Evolutionary conservation across 495 filamentous ascomycete species (phyloP).

Genomic region (Cladorrhinum samala): DNA sequence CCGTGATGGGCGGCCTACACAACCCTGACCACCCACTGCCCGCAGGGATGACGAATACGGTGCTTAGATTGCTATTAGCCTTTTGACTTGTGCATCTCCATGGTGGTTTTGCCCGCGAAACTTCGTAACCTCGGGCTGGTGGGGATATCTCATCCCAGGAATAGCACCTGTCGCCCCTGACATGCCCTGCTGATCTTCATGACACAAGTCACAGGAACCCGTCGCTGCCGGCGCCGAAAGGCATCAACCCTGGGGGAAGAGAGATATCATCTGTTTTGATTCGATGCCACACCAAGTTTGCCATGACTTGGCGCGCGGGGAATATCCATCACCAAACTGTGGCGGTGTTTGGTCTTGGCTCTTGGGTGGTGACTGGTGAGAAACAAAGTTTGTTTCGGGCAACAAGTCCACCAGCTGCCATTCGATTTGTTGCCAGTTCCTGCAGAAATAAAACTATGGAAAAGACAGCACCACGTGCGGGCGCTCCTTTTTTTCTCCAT

Average conservation of each 20-base stretch:
- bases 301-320: background rate
- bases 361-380: background rate
- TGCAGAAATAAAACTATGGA: background rate
- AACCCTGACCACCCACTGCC: too few relatives aligned
- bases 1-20: background rate
- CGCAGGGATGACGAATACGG: background rate
- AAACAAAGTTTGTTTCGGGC: too few relatives aligned
- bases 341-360: background rate
- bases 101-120: too few relatives aligned
- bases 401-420: too few relatives aligned
- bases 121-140: too few relatives aligned
- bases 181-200: background rate
- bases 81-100: background rate
- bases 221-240: conserved; percentile 1
- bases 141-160: too few relatives aligned
- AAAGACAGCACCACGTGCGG: too few relatives aligned
- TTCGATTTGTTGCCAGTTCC: background rate
- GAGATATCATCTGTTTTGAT: too few relatives aligned
- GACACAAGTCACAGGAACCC: conserved; percentile 1
- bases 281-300: conserved; percentile 8
- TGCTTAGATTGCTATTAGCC: background rate
- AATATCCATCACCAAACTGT: background rate
- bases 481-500: too few relatives aligned
- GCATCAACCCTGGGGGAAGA: too few relatives aligned
- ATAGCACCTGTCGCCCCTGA: too few relatives aligned